Evolutionary conservation across 306 rosid species (phyloP).

Genomic region (Gleditsia sinensis): DNA sequence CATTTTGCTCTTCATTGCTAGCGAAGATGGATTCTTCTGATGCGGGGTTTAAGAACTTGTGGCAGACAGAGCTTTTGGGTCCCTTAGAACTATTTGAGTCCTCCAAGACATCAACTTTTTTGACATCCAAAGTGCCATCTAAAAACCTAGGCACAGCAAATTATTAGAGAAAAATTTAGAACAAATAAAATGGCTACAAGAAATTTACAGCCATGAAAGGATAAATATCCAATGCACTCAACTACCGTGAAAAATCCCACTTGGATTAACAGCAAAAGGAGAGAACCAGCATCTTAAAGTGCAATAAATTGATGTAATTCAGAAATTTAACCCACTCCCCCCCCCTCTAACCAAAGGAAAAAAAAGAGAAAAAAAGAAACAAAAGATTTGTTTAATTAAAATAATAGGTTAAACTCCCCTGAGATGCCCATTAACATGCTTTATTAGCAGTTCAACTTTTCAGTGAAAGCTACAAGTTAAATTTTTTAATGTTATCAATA

Average conservation of each 20-base stretch:
- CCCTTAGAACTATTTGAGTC: slow-evolving; percentile 47
- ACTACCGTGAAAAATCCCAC: background rate
- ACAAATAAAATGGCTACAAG: background rate
- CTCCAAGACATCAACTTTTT: slow-evolving; percentile 42
- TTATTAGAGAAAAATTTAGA: slow-evolving; percentile 27
- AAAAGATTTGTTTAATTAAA: background rate
- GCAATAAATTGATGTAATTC: background rate
- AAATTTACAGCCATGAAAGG: slow-evolving; percentile 24
- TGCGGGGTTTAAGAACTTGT: slow-evolving; percentile 40
- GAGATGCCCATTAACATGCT: slow-evolving; percentile 16
- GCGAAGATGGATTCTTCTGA: slow-evolving; percentile 46
- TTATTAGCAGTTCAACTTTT: background rate
- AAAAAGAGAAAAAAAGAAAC: background rate
- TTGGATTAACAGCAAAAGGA: background rate
- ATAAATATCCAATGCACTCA: slow-evolving; percentile 16
- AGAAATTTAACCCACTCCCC: no score
- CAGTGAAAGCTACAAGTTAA: no score
- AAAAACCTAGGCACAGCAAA: slow-evolving; percentile 60
- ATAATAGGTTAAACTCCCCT: slow-evolving; percentile 1
- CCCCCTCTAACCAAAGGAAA: no score
- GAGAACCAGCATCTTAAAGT: background rate
- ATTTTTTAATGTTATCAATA: background rate
- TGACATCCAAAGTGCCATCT: slow-evolving; percentile 71
- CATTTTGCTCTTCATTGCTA: slow-evolving; percentile 43
- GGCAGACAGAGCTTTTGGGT: slow-evolving; percentile 35